These are phyloP conservation scores for Alternaria incomplexa DNA, from an alignment of 2,329 filamentous ascomycete genomes.

Conservation along the genomic window DNA sequence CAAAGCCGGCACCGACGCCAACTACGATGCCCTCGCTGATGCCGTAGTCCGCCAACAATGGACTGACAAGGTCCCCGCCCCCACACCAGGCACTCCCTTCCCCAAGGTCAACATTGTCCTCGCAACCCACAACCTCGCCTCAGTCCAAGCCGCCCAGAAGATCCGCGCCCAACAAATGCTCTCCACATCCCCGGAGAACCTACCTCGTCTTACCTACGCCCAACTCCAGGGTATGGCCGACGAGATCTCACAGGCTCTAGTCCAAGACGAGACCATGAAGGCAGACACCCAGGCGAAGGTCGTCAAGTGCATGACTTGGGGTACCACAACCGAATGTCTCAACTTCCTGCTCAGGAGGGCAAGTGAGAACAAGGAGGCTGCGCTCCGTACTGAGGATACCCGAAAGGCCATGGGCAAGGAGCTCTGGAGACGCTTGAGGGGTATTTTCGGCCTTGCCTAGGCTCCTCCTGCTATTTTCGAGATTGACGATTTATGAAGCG, in stretches of 20 bases:
- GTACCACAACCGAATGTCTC: slow-evolving; percentile 73
- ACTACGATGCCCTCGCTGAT: slow-evolving; percentile 74
- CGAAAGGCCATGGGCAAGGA: slow-evolving; percentile 59
- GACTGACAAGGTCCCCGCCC: slow-evolving; percentile 58
- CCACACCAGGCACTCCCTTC: slow-evolving; percentile 43
- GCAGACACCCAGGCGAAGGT: slow-evolving; percentile 51
- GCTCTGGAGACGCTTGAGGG: slow-evolving; percentile 50
- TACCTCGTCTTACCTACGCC: slow-evolving; percentile 63
- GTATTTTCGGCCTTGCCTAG: slow-evolving; percentile 28
- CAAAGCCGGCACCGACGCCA: slow-evolving; percentile 61
- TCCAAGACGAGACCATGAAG: slow-evolving; percentile 52
- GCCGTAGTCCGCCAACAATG: slow-evolving; percentile 71
- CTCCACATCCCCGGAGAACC: slow-evolving; percentile 35
- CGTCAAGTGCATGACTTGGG: slow-evolving; percentile 65
- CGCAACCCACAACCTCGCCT: slow-evolving; percentile 81
- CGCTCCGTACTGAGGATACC: slow-evolving; percentile 60
- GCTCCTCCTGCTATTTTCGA: neutral
- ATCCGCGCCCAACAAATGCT: slow-evolving; percentile 55
- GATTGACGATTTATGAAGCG: neutral
- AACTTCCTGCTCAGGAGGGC: slow-evolving; percentile 70
- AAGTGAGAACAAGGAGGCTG: slow-evolving; percentile 68
- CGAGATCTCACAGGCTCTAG: slow-evolving; percentile 72
- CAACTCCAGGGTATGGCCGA: slow-evolving; percentile 97
- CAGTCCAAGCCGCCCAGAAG: slow-evolving; percentile 63
- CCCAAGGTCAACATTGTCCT: slow-evolving; percentile 67